A percentile compares a stretch with the other conserved stretches of the same genome.
These are phyloP conservation scores for Rhizopus microsporus DNA, from an alignment of 371 early-diverging fungal species.

Conservation along the genomic window DNA sequence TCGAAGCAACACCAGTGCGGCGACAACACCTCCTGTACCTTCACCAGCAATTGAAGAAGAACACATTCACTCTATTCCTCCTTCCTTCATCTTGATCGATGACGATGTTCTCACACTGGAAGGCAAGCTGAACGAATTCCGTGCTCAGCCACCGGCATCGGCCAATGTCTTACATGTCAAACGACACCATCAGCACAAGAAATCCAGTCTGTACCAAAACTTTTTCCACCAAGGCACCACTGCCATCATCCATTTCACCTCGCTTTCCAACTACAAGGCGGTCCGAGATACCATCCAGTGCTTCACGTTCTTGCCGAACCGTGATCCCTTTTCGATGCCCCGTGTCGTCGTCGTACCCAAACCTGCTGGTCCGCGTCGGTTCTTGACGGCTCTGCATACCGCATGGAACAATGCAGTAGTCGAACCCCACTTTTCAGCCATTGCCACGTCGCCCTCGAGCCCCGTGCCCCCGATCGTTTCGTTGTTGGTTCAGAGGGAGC, in stretches of 20 bases:
- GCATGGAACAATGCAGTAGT: slow-evolving; percentile 44
- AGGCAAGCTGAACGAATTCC: slow-evolving; percentile 45
- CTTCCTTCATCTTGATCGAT: slow-evolving; percentile 64
- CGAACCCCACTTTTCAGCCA: slow-evolving; percentile 64
- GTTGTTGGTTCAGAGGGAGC: background rate
- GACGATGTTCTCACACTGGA: slow-evolving; percentile 59
- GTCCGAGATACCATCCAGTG: slow-evolving; percentile 59
- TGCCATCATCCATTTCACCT: slow-evolving; percentile 64
- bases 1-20: background rate
- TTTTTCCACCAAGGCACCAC: slow-evolving; percentile 40
- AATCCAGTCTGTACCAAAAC: slow-evolving; percentile 20
- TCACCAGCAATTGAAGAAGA: slow-evolving; percentile 38
- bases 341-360: slow-evolving; percentile 68
- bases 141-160: slow-evolving; percentile 31
- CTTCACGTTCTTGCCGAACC: slow-evolving; percentile 13
- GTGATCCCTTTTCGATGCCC: slow-evolving; percentile 32
- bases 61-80: slow-evolving; percentile 38
- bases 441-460: slow-evolving; percentile 62
- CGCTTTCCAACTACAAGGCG: slow-evolving; percentile 57
- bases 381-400: slow-evolving; percentile 55
- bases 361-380: slow-evolving; percentile 69
- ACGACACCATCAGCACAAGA: slow-evolving; percentile 10
- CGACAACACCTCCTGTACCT: slow-evolving; percentile 22
- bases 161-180: slow-evolving; percentile 19
- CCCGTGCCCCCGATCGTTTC: slow-evolving; percentile 5